These are phyloP conservation scores for Cyclotella choctawhatcheeana DNA, from an alignment of 108 stramenopile genomes.

Conservation along the genomic window DNA sequence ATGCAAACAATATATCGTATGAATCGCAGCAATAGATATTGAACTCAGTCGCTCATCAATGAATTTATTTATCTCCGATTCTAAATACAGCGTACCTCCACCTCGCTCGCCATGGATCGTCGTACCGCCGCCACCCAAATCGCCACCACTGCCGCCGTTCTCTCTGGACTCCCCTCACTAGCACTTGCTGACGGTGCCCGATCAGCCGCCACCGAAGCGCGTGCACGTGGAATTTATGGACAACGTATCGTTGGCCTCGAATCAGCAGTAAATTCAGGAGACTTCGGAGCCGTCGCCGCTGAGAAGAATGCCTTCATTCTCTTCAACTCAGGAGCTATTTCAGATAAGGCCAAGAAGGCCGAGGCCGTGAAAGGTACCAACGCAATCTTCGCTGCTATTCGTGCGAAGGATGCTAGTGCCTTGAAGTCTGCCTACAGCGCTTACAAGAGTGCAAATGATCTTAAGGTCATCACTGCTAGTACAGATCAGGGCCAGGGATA, in stretches of 20 bases:
- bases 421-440: conserved; percentile 73
- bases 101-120: conserved; percentile 88
- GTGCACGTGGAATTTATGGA: conserved; percentile 87
- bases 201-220: conserved; percentile 71
- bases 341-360: conserved; percentile 72
- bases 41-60: not conserved
- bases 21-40: not conserved
- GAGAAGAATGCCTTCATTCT: conserved; percentile 95
- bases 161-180: conserved; percentile 65
- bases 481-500: conserved; percentile 75
- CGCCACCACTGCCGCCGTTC: conserved; percentile 70
- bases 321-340: conserved; percentile 92
- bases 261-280: conserved; percentile 82
- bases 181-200: conserved; percentile 92
- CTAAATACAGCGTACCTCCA: conserved; percentile 70
- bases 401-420: conserved; percentile 73
- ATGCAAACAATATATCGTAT: not conserved
- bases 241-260: conserved; percentile 85
- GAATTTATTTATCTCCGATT: not conserved
- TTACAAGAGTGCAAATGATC: conserved; percentile 66
- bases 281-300: conserved; percentile 85
- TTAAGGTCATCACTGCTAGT: conserved; percentile 48
- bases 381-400: conserved; percentile 83
- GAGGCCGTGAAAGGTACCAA: conserved; percentile 79
- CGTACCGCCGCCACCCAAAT: conserved; percentile 87